phyloP scores from a whole-genome alignment of 805 yeast species.

The Teunomyces tritomae region DNA sequence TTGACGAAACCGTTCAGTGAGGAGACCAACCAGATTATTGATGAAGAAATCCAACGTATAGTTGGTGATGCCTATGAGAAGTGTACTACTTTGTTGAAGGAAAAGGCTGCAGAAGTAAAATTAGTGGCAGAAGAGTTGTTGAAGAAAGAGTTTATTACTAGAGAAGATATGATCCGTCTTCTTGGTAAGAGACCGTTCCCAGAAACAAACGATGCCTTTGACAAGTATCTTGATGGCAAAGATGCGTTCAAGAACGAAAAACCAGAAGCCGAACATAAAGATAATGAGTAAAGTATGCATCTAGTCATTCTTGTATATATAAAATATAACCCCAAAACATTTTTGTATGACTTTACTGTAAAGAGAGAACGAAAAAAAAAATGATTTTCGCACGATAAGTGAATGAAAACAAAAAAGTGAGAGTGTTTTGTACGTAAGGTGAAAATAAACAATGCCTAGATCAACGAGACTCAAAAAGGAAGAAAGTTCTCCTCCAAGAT shows the following conservation, averaged over 20 bases:
- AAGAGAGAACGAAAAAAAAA: background rate
- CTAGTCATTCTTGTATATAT: slow-evolving; percentile 7
- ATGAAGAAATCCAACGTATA: slow-evolving; percentile 75
- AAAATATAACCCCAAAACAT: background rate
- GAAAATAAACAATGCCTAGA: slow-evolving; percentile 6
- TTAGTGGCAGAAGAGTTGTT: slow-evolving; percentile 85
- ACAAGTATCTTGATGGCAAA: slow-evolving; percentile 58
- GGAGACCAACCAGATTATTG: slow-evolving; percentile 77
- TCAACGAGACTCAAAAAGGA: slow-evolving; percentile 4
- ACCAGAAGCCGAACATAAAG: slow-evolving; percentile 26
- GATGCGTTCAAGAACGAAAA: slow-evolving; percentile 40
- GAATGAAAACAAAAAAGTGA: background rate
- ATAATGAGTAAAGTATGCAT: slow-evolving; percentile 13
- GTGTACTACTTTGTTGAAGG: slow-evolving; percentile 66
- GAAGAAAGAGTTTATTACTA: slow-evolving; percentile 82
- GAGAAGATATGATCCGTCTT: slow-evolving; percentile 89
- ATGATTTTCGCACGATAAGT: background rate
- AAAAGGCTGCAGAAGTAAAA: slow-evolving; percentile 73
- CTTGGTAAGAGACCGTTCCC: slow-evolving; percentile 91
- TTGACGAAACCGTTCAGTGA: slow-evolving; percentile 88
- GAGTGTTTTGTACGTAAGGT: background rate
- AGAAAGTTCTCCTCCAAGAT: background rate
- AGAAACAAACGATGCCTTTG: slow-evolving; percentile 87
- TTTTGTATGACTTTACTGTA: background rate
- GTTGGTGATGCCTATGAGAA: slow-evolving; percentile 70